Evolutionary conservation across 495 filamentous ascomycete species (phyloP), one percentile per base, ranked within the genome.

Genomic region (Rostrohypoxylon terebratum): DNA sequence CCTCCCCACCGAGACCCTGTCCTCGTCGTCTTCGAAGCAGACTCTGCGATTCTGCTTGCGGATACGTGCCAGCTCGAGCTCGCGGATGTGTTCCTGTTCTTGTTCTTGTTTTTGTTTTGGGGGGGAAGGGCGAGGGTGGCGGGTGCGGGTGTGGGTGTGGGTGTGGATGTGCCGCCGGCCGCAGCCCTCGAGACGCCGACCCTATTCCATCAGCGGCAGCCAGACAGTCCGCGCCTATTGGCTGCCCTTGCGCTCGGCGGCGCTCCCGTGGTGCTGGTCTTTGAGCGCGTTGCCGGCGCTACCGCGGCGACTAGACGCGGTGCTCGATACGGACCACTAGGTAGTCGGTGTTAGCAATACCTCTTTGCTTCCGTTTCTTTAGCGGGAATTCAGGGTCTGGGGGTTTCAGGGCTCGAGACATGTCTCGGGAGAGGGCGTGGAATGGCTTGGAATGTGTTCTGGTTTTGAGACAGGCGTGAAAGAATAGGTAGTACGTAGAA

Each of bases 241-340:
- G 61, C 71, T 69, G 11, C 48, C 61, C 50, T 73, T 73, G 70
- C 70, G 70, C 25, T 68, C 62, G 47, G 16, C 34, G 5, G 21
- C 36, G 42, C 11, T 47, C 5, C 38, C 16, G 65, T 13, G 7
- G 20, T 45, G n/a, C 1, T 68, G 13, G n/a, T 51, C 20, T 38
- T 50, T 40, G 28, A 9, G 9, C 45, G 11, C 10, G 42, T 16
- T 18, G 59, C 57, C 60, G 23, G 44, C 50, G 44, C 69, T 69
- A 45, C 61, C 64, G 48, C 71, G 62, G 3, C 71, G 62, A 71
- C 68, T 59, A 47, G 70, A 68, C 13, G 69, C 68, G 45, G 42
- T 21, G 67, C 68, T 73, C 54, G 61, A 70, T n/a, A 70, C 9
- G 55, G 76, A 78, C 77, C 76, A 78, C 55, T 57, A 25, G 3